Evolutionary conservation across 768 basidiomycete species (phyloP), one percentile per base, ranked within the genome.

Genomic region (Trametes cubensis): DNA sequence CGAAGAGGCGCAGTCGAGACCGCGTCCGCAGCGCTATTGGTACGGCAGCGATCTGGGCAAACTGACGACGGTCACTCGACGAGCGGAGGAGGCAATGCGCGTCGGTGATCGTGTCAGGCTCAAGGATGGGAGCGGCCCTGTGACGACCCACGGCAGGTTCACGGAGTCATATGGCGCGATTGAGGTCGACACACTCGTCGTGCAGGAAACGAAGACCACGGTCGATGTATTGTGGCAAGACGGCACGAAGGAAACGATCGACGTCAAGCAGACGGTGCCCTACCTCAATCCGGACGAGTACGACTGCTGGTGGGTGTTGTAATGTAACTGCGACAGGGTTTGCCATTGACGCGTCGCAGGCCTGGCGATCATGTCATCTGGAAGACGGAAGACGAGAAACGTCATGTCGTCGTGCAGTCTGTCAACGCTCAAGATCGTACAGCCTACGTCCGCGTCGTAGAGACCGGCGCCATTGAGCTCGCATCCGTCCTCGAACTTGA

Each of bases 311-410:
- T 91, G 66, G 69, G 87, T 73, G 10, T 38, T 2, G 15, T 30
- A 2, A 11, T 15, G 28, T 46, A 15, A 30, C 38, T 28, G 1
- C 18, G n/a, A n/a, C n/a, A n/a, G n/a, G n/a, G 20, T 14, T 44
- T 8, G 23, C 13, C 17, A 56, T 62, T 39, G 64, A 47, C 23
- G 21, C 0, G 34, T 10, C 11, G 10, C 55, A 94, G 92, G 93
- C 95, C 95, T 6, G 95, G 95, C 18, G 94, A 98, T 69, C 87
- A 92, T 73, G 89, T 95, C 15, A 67, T 94, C 18, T 94, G 90
- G 86, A 88, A 88, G 68, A 84, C 79, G 38, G 94, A 94, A 75
- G 86, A 86, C 55, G 78, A 79, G 66, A 80, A 78, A 60, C 82
- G 83, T 45, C 78, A 85, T 47, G 92, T 87, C 11, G 81, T 95